A percentile compares a stretch with the other conserved stretches of the same genome.
Conservation (phyloP, 208 protist species). For the Dictyostelium gargantuum region DNA sequence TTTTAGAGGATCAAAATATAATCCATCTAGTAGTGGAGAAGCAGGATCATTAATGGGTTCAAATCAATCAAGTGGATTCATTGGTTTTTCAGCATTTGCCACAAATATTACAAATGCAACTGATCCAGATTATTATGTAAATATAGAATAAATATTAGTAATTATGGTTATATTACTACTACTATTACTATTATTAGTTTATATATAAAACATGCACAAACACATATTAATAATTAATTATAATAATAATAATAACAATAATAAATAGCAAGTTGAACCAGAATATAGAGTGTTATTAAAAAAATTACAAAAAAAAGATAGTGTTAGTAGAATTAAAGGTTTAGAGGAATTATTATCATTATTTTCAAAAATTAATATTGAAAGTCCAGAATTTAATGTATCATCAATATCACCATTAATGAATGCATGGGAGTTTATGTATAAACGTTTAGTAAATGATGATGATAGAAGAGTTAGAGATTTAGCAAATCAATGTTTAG, state of each 20-base stretch:
- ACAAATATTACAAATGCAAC: constrained; percentile 29
- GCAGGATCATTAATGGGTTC: neutral
- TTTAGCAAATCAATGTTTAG: neutral
- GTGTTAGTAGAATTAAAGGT: constrained; percentile 31
- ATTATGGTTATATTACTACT: too few species aligned
- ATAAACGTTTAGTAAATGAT: constrained; percentile 31
- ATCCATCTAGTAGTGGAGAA: constrained; percentile 15
- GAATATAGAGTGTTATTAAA: constrained; percentile 62
- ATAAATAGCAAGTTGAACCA: constrained; percentile 51
- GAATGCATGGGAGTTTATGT: constrained; percentile 25
- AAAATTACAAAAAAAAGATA: constrained; percentile 48
- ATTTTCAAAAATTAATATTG: constrained; percentile 32
- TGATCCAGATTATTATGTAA: constrained; percentile 22
- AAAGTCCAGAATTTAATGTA: neutral
- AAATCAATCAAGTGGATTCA: neutral
- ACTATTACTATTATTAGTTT: too few species aligned
- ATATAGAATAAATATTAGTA: neutral
- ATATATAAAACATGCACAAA: too few species aligned
- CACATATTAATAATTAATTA: too few species aligned
- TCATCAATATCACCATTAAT: constrained; percentile 14
- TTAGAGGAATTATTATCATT: constrained; percentile 17
- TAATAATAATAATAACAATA: neutral
- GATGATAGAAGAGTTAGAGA: constrained; percentile 26
- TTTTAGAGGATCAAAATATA: constrained; percentile 4
- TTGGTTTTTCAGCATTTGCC: constrained; percentile 50